Base-by-base conservation (phyloP, 176 grass and related monocot genomes). In the Melocanna baccifera region DNA sequence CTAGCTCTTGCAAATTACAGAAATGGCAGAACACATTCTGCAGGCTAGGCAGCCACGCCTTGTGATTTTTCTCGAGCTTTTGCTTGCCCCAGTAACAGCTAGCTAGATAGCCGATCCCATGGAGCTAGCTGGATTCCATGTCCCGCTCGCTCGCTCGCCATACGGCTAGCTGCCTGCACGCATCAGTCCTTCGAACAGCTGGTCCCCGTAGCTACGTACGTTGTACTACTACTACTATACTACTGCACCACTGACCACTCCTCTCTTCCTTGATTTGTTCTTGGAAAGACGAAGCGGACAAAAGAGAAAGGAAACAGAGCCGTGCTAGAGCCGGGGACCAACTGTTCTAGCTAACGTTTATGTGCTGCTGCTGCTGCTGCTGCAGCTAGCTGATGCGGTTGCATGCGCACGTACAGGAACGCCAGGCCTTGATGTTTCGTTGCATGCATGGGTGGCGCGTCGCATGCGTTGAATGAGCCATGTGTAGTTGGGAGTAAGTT, bases 81-180 rank as follows among this genome's bases (percentile, higher is more conserved):
- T 32, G n/a, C 22, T 82, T 46, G 45, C 34, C 39, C 57, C 78
- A 15, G 32, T 55, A 66, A 45, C 69, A 81, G 13, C 37, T 68
- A 70, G 76, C 53, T 32, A 46, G 41, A 37, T 36, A 6, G 23
- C 25, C 26, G 59, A 29, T 7, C 51, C 39, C 62, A 51, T 41
- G 53, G 40, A 26, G 57, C 47, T 50, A 50, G 47, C 87, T 84
- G 84, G 74, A 79, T 88, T 88, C 87, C 87, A 37, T 53, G 87
- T 4, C 53, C 53, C n/a, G 53, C 53, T 57, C 10, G 53, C 53
- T 57, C 10, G 20, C 53, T n/a, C 20, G 8, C 45, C 45, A 47
- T 13, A 47, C 45, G 11, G 12, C 19, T 8, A n/a, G 20, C 53
- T 39, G 37, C 37, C 39, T 57, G 8, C 55, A 57, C 30, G 61